Evolutionary conservation across 805 yeast species (phyloP).

Genomic region (Saccharomyces cerevisiae): DNA sequence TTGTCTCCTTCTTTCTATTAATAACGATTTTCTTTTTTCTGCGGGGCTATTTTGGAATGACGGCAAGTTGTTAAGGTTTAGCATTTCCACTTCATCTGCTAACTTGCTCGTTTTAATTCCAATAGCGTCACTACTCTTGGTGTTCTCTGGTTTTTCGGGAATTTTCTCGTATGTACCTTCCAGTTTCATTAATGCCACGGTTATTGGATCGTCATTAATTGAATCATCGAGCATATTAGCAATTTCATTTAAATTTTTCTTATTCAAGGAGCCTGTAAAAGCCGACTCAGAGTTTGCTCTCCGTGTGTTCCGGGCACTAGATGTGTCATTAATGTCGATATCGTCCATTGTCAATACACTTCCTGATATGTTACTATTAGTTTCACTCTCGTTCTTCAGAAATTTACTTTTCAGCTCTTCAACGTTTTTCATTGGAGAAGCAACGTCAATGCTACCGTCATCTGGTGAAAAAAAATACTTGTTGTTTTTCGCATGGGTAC

Average conservation of each 20-base stretch:
- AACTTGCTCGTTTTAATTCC: neutral
- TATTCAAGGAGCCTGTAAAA: neutral
- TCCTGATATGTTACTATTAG: constrained; percentile 8
- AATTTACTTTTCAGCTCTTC: constrained; percentile 26
- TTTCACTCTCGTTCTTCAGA: constrained; percentile 12
- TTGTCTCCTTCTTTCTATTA: constrained; percentile 34
- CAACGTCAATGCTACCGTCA: constrained; percentile 18
- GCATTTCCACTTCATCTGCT: constrained; percentile 13
- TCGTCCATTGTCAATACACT: constrained; percentile 1
- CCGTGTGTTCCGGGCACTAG: neutral
- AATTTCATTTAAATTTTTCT: constrained; percentile 35
- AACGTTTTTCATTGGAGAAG: constrained; percentile 29
- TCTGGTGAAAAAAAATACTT: constrained; percentile 28
- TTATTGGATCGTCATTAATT: constrained; percentile 57
- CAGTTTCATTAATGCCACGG: constrained; percentile 64
- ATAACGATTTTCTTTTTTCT: constrained; percentile 25
- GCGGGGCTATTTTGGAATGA: constrained; percentile 11
- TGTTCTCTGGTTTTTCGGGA: constrained; percentile 1
- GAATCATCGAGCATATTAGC: constrained; percentile 82
- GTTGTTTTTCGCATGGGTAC: constrained; percentile 6
- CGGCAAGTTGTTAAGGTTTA: constrained; percentile 10
- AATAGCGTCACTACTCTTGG: neutral
- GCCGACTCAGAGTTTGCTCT: neutral
- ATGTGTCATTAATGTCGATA: neutral
- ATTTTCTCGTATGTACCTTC: constrained; percentile 50